Evolutionary conservation across 2,329 filamentous ascomycete genomes (phyloP).

Genomic region (Trichoderma asperellum): DNA sequence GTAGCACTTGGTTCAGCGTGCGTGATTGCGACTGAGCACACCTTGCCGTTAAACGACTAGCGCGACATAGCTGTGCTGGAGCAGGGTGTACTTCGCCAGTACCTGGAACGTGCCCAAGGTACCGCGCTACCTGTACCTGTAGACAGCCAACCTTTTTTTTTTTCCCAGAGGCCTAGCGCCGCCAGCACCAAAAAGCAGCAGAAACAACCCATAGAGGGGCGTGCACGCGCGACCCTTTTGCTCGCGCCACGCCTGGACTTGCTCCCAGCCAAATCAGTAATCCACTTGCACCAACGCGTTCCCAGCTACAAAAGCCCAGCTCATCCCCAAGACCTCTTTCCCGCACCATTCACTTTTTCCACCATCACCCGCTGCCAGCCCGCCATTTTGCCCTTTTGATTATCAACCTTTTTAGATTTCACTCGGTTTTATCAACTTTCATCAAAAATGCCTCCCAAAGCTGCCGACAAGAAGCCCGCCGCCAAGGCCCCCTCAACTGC

Average conservation of each 20-base stretch:
- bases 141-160: background rate
- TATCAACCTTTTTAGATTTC: slow-evolving; percentile 31
- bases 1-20: background rate
- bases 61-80: background rate
- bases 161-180: background rate
- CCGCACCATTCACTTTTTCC: slow-evolving; percentile 53
- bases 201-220: background rate
- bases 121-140: background rate
- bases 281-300: slow-evolving; percentile 53
- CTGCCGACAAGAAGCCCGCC: slow-evolving; percentile 98
- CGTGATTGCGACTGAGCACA: slow-evolving; percentile 10
- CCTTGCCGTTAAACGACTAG: slow-evolving; percentile 21
- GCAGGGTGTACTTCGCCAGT: slow-evolving; percentile 2
- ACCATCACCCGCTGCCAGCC: slow-evolving; percentile 42
- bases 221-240: slow-evolving; percentile 30
- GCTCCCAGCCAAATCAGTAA: slow-evolving; percentile 58
- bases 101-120: background rate
- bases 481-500: slow-evolving; percentile 87
- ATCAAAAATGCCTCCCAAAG: slow-evolving; percentile 92
- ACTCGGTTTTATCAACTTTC: background rate
- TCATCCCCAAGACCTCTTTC: slow-evolving; percentile 55
- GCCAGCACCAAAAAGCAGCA: background rate
- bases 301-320: slow-evolving; percentile 64
- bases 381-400: slow-evolving; percentile 32
- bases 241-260: slow-evolving; percentile 32